Conservation (phyloP, 768 basidiomycete species). For the Sporobolomyces roseus region DNA sequence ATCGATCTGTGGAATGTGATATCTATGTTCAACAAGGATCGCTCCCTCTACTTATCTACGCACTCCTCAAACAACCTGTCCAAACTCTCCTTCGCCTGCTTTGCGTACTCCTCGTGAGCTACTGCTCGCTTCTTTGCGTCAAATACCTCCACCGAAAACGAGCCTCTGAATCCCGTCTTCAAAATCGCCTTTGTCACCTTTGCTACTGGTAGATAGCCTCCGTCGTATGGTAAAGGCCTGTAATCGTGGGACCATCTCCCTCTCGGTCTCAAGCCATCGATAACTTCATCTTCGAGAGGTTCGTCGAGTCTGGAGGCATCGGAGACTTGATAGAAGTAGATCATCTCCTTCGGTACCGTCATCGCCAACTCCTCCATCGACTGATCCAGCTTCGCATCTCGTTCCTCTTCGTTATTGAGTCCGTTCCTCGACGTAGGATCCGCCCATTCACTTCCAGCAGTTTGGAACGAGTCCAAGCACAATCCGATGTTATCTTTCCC, state of each 20-base stretch:
- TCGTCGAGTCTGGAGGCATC: constrained; percentile 37
- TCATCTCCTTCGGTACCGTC: constrained; percentile 41
- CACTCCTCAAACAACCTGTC: constrained; percentile 10
- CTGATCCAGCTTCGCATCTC: constrained; percentile 19
- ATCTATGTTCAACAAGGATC: background rate
- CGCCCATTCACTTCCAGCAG: constrained; percentile 42
- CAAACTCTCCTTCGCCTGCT: constrained; percentile 7
- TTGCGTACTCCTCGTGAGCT: constrained; percentile 13
- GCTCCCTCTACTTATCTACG: background rate
- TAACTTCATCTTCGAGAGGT: constrained; percentile 31
- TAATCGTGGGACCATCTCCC: constrained; percentile 40
- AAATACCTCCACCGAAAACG: constrained; percentile 41
- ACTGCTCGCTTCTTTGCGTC: constrained; percentile 31
- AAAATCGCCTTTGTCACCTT: constrained; percentile 36
- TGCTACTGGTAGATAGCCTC: constrained; percentile 39
- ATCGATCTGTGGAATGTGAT: background rate
- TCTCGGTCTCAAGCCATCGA: constrained; percentile 29
- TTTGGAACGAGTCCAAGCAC: constrained; percentile 45
- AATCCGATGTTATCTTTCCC: constrained; percentile 40
- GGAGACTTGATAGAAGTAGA: constrained; percentile 45
- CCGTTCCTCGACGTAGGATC: constrained; percentile 41
- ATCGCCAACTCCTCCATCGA: constrained; percentile 27
- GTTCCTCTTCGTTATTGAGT: constrained; percentile 35
- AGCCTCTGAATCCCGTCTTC: constrained; percentile 40
- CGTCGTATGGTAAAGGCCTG: constrained; percentile 37